Evolutionary conservation across 2,329 filamentous ascomycete genomes (phyloP).

Genomic region (Orbilia javanica): DNA sequence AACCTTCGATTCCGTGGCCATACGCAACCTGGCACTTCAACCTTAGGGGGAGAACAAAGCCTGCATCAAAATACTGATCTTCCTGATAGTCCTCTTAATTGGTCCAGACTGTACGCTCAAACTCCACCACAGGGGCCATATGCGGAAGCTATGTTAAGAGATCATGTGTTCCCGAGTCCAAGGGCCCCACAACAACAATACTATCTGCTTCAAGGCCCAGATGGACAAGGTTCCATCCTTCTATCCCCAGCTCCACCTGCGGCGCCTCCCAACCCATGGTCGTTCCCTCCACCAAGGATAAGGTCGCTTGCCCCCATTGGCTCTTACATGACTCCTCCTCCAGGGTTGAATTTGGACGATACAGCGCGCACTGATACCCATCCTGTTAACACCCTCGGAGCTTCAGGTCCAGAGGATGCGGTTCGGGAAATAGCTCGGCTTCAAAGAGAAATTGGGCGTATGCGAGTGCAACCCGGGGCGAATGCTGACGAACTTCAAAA

Average conservation of each 20-base stretch:
- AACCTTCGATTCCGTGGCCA: background rate
- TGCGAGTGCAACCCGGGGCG: background rate
- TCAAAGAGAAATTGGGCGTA: background rate
- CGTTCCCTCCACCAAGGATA: slow-evolving; percentile 20
- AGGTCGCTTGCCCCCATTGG: slow-evolving; percentile 31
- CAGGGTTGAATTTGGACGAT: slow-evolving; percentile 26
- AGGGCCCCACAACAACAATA: background rate
- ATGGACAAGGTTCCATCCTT: slow-evolving; percentile 36
- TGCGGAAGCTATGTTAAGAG: no score
- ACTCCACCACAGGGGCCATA: background rate
- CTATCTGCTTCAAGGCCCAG: slow-evolving; percentile 30
- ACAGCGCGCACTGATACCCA: background rate
- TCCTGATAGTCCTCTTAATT: background rate
- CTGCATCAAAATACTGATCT: background rate
- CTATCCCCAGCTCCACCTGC: slow-evolving; percentile 15
- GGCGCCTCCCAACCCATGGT: background rate
- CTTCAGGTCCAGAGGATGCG: background rate
- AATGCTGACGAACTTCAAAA: background rate
- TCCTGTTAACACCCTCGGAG: background rate
- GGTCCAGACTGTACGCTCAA: background rate
- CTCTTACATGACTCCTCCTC: slow-evolving; percentile 39
- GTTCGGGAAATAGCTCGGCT: background rate
- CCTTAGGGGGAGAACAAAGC: background rate
- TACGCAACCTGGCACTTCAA: background rate
- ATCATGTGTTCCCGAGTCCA: no score